phyloP scores from a whole-genome alignment of 2,329 filamentous ascomycete genomes.

The Penicillium psychrosexuale region DNA sequence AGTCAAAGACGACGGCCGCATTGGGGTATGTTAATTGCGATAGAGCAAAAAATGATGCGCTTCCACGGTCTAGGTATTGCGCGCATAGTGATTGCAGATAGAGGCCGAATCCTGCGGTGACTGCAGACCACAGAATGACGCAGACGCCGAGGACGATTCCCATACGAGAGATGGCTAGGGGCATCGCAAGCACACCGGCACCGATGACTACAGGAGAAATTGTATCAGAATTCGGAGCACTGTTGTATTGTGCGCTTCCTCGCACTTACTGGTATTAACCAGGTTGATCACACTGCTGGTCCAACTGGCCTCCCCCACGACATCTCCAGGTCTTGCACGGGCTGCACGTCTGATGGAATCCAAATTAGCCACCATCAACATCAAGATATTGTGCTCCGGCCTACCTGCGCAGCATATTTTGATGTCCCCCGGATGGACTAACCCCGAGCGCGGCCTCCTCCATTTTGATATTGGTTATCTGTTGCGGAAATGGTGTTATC shows the following conservation, averaged over 20 bases:
- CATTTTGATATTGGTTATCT: slow-evolving; percentile 20
- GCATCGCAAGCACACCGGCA: slow-evolving; percentile 91
- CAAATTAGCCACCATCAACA: background rate
- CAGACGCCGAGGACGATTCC: slow-evolving; percentile 80
- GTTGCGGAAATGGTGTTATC: slow-evolving; percentile 14
- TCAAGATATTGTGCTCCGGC: background rate
- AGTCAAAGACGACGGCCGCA: slow-evolving; percentile 90
- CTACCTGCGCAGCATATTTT: background rate
- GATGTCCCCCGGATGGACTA: slow-evolving; percentile 19
- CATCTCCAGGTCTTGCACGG: slow-evolving; percentile 67
- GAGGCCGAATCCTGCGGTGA: slow-evolving; percentile 85
- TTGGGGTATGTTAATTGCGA: slow-evolving; percentile 97
- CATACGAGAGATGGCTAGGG: slow-evolving; percentile 92
- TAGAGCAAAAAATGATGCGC: slow-evolving; percentile 90
- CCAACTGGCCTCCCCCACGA: slow-evolving; percentile 76
- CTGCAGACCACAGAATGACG: slow-evolving; percentile 86
- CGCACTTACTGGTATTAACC: slow-evolving; percentile 77
- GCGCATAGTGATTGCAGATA: slow-evolving; percentile 94
- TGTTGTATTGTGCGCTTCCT: slow-evolving; percentile 33
- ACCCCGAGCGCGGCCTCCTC: slow-evolving; percentile 33
- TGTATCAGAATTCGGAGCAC: slow-evolving; percentile 10
- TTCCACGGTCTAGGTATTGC: slow-evolving; percentile 84
- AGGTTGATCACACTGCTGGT: slow-evolving; percentile 91
- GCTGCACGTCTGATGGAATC: slow-evolving; percentile 27
- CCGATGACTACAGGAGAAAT: slow-evolving; percentile 67